phyloP scores from a whole-genome alignment of 2,329 filamentous ascomycete species.

The Amauroascus verrucosus region DNA sequence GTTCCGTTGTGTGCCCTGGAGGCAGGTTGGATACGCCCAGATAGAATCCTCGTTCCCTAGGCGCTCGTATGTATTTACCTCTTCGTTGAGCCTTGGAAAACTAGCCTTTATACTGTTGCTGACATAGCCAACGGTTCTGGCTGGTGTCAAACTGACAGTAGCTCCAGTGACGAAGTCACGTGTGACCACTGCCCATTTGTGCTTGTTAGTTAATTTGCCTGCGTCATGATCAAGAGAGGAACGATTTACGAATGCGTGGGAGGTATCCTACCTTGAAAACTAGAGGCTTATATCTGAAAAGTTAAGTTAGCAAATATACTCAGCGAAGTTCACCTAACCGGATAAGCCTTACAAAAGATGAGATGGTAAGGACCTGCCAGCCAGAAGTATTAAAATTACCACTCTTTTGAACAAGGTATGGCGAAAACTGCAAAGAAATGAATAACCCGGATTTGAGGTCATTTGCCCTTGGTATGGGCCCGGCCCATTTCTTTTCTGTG shows the following conservation, averaged over 20 bases:
- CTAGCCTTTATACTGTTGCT: background rate
- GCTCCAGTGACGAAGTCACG: background rate
- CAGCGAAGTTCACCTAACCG: background rate
- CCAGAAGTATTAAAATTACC: background rate
- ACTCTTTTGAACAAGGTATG: background rate
- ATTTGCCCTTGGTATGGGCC: background rate
- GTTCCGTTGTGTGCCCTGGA: background rate
- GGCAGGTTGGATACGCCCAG: background rate
- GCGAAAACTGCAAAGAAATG: background rate
- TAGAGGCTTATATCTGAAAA: background rate
- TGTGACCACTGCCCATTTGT: background rate
- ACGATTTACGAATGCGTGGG: background rate
- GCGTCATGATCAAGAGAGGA: background rate
- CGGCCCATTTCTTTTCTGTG: background rate
- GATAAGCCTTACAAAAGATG: background rate
- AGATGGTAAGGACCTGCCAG: background rate
- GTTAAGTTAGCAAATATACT: background rate
- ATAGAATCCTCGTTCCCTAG: background rate
- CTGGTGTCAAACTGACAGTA: background rate
- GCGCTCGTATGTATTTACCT: background rate
- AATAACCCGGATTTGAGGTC: background rate
- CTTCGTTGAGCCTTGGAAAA: background rate
- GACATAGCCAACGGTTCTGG: background rate
- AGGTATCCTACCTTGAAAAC: background rate
- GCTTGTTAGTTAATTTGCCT: background rate